These are phyloP conservation scores for Dichomitus squalens DNA, from an alignment of 1,284 basidiomycete genomes.

Conservation along the genomic window DNA sequence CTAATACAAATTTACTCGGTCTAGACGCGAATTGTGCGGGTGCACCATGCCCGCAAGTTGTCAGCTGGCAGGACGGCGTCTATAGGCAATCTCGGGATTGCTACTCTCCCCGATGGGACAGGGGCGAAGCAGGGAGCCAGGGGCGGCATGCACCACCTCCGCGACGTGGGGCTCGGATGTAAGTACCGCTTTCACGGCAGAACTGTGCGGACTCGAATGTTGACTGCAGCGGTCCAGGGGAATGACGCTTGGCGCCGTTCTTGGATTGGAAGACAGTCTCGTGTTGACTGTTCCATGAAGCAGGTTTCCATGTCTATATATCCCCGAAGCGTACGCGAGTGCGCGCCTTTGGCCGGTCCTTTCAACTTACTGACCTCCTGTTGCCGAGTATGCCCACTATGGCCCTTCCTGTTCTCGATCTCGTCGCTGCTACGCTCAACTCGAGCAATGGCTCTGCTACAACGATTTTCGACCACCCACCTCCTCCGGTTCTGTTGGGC, in stretches of 20 bases:
- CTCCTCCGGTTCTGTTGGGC: slow-evolving; percentile 20
- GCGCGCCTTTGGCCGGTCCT: not conserved
- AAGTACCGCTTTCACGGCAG: too few species aligned
- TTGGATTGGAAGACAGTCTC: not conserved
- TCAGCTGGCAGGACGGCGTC: too few species aligned
- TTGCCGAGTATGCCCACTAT: slow-evolving; percentile 1
- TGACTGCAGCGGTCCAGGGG: not conserved
- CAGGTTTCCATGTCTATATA: slow-evolving; percentile 1
- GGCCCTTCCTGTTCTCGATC: not conserved
- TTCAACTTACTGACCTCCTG: not conserved
- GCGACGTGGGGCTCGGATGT: too few species aligned
- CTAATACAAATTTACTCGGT: too few species aligned
- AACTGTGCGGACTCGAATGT: not conserved
- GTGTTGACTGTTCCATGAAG: slow-evolving; percentile 8
- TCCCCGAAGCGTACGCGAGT: not conserved
- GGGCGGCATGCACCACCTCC: too few species aligned
- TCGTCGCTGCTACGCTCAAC: not conserved
- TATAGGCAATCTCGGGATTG: too few species aligned
- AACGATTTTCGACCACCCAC: slow-evolving; percentile 14
- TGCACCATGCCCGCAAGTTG: too few species aligned
- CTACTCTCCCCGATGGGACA: too few species aligned
- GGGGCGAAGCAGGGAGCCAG: too few species aligned
- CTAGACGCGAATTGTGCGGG: too few species aligned
- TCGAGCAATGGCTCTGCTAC: not conserved
- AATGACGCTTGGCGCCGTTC: not conserved